Percentiles rank a stretch among this genome's conserved stretches.
Evolutionary conservation across 2,329 filamentous ascomycete species (phyloP).

Genomic region (Trichophyton verrucosum): DNA sequence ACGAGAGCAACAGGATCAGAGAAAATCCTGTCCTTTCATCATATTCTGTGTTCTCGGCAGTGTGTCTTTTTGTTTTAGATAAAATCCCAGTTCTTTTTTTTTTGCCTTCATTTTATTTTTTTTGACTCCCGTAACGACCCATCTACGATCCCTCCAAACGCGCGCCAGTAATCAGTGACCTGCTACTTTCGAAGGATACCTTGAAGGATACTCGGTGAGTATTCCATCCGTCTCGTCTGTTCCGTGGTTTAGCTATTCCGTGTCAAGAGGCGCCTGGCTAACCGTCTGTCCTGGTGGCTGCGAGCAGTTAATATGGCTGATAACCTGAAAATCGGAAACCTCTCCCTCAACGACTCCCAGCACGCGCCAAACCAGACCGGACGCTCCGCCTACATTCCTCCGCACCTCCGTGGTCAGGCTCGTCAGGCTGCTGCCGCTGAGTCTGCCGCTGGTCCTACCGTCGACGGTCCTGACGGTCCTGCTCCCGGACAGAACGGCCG

Average conservation of each 20-base stretch:
- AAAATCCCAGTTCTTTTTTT: slow-evolving; percentile 9
- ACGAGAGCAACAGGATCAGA: background rate
- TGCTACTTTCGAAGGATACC: background rate
- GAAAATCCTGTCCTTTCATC: background rate
- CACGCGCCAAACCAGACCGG: slow-evolving; percentile 43
- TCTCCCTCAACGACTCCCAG: slow-evolving; percentile 50
- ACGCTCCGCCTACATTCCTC: slow-evolving; percentile 54
- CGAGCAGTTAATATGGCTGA: slow-evolving; percentile 34
- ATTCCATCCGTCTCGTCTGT: background rate
- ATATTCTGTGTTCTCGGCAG: slow-evolving; percentile 6
- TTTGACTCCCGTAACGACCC: background rate
- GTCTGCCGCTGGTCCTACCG: slow-evolving; percentile 18
- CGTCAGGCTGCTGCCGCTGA: slow-evolving; percentile 2
- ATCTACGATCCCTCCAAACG: background rate
- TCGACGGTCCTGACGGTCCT: slow-evolving; percentile 28
- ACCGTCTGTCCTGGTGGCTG: background rate
- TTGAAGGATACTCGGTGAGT: background rate
- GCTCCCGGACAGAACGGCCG: slow-evolving; percentile 19
- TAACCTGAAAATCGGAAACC: slow-evolving; percentile 45
- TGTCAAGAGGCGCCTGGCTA: background rate
- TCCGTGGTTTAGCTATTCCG: too few relatives aligned
- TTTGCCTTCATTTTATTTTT: background rate
- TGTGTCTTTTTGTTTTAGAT: slow-evolving; percentile 20
- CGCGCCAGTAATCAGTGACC: background rate
- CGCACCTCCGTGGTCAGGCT: slow-evolving; percentile 43